Conservation (phyloP, 768 basidiomycete genomes). For the Guyanaporus albipodus region DNA sequence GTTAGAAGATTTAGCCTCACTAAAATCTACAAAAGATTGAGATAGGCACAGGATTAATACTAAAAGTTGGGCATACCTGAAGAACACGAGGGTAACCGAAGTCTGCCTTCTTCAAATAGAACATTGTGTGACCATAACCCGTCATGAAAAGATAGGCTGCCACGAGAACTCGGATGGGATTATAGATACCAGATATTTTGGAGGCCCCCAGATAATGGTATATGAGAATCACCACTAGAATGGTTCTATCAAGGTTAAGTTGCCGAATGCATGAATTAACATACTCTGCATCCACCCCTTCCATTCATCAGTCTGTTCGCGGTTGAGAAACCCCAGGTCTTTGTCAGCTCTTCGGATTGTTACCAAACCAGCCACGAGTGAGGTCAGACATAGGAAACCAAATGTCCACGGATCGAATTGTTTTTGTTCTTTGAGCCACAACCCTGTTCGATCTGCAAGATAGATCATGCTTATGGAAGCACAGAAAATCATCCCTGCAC, state of each 20-base stretch:
- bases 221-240: constrained; percentile 77
- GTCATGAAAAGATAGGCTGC: constrained; percentile 92
- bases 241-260: not conserved
- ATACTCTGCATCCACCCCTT: constrained; percentile 97
- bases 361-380: constrained; percentile 54
- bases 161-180: constrained; percentile 83
- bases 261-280: constrained; percentile 23
- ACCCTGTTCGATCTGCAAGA: constrained; percentile 76
- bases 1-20: constrained; percentile 84
- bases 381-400: constrained; percentile 48
- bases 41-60: not conserved
- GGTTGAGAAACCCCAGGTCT: constrained; percentile 84
- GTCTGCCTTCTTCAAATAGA: constrained; percentile 86
- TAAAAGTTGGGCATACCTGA: constrained; percentile 42
- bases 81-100: constrained; percentile 76
- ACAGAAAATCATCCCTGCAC: constrained; percentile 59
- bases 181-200: constrained; percentile 89
- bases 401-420: constrained; percentile 71
- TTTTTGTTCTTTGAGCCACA: constrained; percentile 91
- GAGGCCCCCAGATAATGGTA: constrained; percentile 93
- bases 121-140: constrained; percentile 86
- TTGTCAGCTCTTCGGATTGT: constrained; percentile 71
- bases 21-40: constrained; percentile 47
- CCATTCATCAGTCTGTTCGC: constrained; percentile 96
- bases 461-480: constrained; percentile 64